Conservation (phyloP, 306 rosid genomes). For the Macrotyloma uniflorum region DNA sequence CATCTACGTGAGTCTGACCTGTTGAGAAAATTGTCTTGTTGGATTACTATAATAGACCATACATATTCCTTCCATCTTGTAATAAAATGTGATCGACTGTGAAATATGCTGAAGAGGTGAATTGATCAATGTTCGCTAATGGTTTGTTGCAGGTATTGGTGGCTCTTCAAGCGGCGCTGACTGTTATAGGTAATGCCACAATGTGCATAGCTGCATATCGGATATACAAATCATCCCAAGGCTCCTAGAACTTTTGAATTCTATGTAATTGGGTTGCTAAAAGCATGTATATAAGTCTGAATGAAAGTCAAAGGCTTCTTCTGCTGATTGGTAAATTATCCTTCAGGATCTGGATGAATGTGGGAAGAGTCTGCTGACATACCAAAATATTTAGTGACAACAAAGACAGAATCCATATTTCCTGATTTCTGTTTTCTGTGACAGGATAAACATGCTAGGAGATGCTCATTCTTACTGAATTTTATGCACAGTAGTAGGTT, state of each 20-base stretch:
- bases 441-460: conserved; percentile 22
- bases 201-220: conserved; percentile 93
- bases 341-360: conserved; percentile 6
- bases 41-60: conserved; percentile 17
- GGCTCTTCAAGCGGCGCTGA: conserved; percentile 91
- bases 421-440: conserved; percentile 13
- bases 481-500: neutral
- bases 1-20: neutral
- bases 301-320: conserved; percentile 30
- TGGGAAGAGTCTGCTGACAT: conserved; percentile 24
- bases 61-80: conserved; percentile 28
- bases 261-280: neutral
- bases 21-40: conserved; percentile 19
- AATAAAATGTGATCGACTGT: conserved; percentile 10
- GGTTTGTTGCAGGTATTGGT: conserved; percentile 81
- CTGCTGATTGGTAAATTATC: conserved; percentile 33
- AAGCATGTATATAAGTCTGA: conserved; percentile 1
- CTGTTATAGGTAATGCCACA: conserved; percentile 83
- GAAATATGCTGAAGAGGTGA: conserved; percentile 1
- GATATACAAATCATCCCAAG: conserved; percentile 75
- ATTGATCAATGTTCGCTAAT: conserved; percentile 30
- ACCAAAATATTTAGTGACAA: neutral
- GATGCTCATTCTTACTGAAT: conserved; percentile 19
- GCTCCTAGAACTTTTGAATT: conserved; percentile 59
- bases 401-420: conserved; percentile 13